Evolutionary conservation across 192 early-diverging fungal genomes (phyloP).

Genomic region (Funneliformis mosseae): DNA sequence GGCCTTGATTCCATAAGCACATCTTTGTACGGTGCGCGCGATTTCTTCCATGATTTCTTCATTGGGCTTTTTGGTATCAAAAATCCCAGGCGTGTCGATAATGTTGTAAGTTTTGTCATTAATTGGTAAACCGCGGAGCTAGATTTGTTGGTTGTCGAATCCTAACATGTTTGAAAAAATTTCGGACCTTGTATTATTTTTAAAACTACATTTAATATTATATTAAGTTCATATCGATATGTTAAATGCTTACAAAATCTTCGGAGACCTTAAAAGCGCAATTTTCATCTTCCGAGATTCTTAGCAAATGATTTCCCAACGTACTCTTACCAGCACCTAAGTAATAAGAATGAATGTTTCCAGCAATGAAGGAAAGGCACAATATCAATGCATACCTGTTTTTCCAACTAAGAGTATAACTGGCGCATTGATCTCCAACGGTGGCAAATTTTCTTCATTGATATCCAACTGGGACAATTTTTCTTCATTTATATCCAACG

Average conservation of each 20-base stretch:
- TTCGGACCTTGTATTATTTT: too few species aligned
- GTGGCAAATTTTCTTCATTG: too few species aligned
- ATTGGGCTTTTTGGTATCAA: neutral
- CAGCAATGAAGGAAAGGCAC: too few species aligned
- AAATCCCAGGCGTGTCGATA: neutral
- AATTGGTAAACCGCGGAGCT: neutral
- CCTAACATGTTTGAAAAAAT: neutral
- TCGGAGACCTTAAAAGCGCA: too few species aligned
- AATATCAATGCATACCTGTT: neutral
- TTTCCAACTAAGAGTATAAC: conserved; percentile 6
- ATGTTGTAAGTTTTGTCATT: neutral
- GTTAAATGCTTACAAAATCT: too few species aligned
- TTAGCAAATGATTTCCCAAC: neutral
- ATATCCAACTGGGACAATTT: too few species aligned
- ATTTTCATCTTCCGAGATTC: too few species aligned
- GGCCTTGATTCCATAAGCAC: conserved; percentile 3
- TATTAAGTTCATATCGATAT: too few species aligned
- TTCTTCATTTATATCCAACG: too few species aligned
- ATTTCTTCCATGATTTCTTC: neutral
- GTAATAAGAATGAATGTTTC: neutral
- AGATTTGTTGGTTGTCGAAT: neutral
- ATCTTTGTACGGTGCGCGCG: neutral
- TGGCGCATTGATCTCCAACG: neutral
- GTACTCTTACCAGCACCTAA: conserved; percentile 8
- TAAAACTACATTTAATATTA: too few species aligned